Conservation (phyloP, 2,329 filamentous ascomycete species). For the Pseudocercospora pini-densiflorae region DNA sequence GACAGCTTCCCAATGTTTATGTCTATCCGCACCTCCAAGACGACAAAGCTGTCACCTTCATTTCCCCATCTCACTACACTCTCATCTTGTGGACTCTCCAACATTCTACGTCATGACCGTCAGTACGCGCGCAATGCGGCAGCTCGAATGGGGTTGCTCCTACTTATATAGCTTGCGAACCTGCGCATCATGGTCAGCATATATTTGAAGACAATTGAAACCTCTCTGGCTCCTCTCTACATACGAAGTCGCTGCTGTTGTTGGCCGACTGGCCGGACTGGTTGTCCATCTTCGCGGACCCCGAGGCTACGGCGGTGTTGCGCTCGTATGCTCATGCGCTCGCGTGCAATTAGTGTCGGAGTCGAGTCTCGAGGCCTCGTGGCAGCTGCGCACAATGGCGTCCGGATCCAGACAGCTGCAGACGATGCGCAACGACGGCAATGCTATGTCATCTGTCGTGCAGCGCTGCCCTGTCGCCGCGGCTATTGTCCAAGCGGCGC, state of each 20-base stretch:
- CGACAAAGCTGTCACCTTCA: constrained; percentile 93
- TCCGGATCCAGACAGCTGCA: constrained; percentile 22
- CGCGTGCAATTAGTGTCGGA: constrained; percentile 8
- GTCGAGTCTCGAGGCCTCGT: constrained; percentile 18
- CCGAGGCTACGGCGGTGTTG: constrained; percentile 12
- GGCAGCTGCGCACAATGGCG: constrained; percentile 19
- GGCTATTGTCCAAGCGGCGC: constrained; percentile 6
- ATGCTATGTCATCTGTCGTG: constrained; percentile 28
- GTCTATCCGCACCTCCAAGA: constrained; percentile 75
- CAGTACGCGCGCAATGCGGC: constrained; percentile 5
- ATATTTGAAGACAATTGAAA: neutral
- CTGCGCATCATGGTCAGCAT: constrained; percentile 52
- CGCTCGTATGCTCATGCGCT: constrained; percentile 14
- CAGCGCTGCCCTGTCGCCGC: constrained; percentile 14
- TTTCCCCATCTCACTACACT: constrained; percentile 96
- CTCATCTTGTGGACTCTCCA: constrained; percentile 92
- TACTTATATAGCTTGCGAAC: constrained; percentile 99
- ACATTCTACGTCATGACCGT: constrained; percentile 67
- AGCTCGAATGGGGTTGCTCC: constrained; percentile 39
- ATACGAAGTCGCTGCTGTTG: constrained; percentile 95
- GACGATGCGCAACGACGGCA: constrained; percentile 16
- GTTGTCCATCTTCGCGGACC: constrained; percentile 47
- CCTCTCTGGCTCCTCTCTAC: constrained; percentile 45
- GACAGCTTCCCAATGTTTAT: constrained; percentile 15
- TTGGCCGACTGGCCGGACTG: constrained; percentile 59